Evolutionary conservation across 1,139 yeast species (phyloP), one percentile per base, ranked within the genome.

Genomic region (Lodderomyces theae): DNA sequence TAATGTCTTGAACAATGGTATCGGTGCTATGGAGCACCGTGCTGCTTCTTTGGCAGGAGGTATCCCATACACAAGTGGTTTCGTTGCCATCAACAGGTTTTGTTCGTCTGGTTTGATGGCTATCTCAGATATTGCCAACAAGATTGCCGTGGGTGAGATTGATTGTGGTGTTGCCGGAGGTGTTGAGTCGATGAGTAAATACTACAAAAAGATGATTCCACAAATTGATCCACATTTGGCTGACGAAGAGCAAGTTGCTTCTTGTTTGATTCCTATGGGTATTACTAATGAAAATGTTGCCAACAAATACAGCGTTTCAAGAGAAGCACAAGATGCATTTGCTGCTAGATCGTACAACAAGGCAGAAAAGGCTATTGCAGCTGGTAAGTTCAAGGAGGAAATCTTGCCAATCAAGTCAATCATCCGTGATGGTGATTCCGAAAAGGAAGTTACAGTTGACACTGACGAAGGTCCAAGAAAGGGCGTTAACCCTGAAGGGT

Each of bases 101-200:
- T 90, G 97, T 65, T 87, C 96, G 8, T 86, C 96, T 2, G 97
- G 97, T 36, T 73, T 90, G 54, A 86, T 89, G 77, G 95, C 96
- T 17, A 80, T 89, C 34, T 83, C 86, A 52, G 94, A 86, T 60
- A 79, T 90, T 57, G 96, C 96, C 54, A 86, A 85, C 69, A 86
- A 87, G 71, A 90, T 90, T 60, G 71, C 74, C 53, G 69, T 79
- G 46, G 97, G 97, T 35, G 96, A 89, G 72, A 88, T 90, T 53
- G 88, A 82, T 52, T 75, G 92, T 57, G 97, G 97, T 48, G 71
- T 90, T 44, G 97, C 94, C 35, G 82, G 82, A 40, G 97, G 97
- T 60, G 95, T 81, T 41, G 97, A 90, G 68, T 82, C 95, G 56
- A 90, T 90, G 97, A 76, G 95, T 16, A 69, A 74, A 48, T 82